These are phyloP conservation scores for Logfia minima DNA, from an alignment of 129 eudicot genomes.

Conservation along the genomic window DNA sequence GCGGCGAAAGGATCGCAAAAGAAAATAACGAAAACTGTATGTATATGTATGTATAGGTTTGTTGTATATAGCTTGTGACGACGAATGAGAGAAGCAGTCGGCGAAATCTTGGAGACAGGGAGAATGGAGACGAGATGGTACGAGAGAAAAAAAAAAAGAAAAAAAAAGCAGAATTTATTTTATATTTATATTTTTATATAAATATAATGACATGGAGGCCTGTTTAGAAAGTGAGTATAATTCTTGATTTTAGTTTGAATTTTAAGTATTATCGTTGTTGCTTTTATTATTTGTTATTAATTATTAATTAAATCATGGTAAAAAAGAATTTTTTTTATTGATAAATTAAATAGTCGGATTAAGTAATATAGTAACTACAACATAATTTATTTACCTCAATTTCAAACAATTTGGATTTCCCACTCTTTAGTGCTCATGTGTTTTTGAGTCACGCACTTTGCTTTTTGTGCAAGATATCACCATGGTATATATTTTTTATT, in stretches of 20 bases:
- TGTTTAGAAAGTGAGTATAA: too few relatives aligned
- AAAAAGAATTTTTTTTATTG: too few relatives aligned
- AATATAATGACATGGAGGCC: too few relatives aligned
- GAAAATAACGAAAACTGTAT: neutral
- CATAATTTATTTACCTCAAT: neutral
- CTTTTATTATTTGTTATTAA: too few relatives aligned
- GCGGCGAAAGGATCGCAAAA: slow-evolving; percentile 25
- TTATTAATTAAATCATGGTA: too few relatives aligned
- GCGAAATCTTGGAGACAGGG: slow-evolving; percentile 36
- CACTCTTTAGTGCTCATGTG: too few relatives aligned
- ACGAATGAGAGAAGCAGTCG: slow-evolving; percentile 31
- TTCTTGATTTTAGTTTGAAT: too few relatives aligned
- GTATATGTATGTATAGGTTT: neutral
- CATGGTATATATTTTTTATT: neutral
- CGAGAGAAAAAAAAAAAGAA: neutral
- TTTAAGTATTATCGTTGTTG: too few relatives aligned
- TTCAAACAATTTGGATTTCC: too few relatives aligned
- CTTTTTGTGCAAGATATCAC: neutral
- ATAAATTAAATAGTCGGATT: too few relatives aligned
- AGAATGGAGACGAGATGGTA: slow-evolving; percentile 18
- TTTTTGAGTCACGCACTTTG: neutral
- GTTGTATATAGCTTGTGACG: slow-evolving; percentile 17
- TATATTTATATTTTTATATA: too few relatives aligned
- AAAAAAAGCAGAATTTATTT: neutral
- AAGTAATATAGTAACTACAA: neutral